phyloP scores from a whole-genome alignment of 495 filamentous ascomycete species.

The Pyrenula massariospora region DNA sequence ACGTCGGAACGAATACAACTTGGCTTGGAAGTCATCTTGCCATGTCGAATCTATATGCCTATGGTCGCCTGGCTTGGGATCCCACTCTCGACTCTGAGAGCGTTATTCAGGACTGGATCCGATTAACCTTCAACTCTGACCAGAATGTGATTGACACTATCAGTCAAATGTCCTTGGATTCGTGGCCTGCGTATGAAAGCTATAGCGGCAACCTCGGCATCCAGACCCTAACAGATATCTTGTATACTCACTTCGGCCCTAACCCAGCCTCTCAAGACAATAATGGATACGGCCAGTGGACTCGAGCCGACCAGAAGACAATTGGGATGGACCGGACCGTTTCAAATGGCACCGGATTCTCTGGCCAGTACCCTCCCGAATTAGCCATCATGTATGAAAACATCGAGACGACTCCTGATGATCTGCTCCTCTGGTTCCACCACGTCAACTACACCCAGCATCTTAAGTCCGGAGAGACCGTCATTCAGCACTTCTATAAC shows the following conservation, averaged over 20 bases:
- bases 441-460: slow-evolving; percentile 57
- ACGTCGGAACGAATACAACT: slow-evolving; percentile 53
- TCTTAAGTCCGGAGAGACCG: slow-evolving; percentile 53
- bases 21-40: slow-evolving; percentile 59
- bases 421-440: slow-evolving; percentile 66
- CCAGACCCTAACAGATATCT: slow-evolving; percentile 58
- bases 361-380: slow-evolving; percentile 54
- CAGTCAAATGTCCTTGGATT: slow-evolving; percentile 52
- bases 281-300: slow-evolving; percentile 67
- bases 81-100: slow-evolving; percentile 29
- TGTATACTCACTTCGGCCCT: slow-evolving; percentile 54
- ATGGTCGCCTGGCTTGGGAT: slow-evolving; percentile 54
- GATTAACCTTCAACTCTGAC: slow-evolving; percentile 50
- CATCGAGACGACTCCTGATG: slow-evolving; percentile 52
- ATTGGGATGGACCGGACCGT: slow-evolving; percentile 69
- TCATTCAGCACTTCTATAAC: slow-evolving; percentile 70
- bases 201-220: slow-evolving; percentile 62
- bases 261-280: slow-evolving; percentile 54
- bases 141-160: slow-evolving; percentile 42
- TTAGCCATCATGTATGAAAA: slow-evolving; percentile 45
- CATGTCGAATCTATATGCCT: slow-evolving; percentile 65
- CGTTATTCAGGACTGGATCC: slow-evolving; percentile 53
- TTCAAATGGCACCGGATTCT: slow-evolving; percentile 49
- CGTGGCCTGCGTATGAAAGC: slow-evolving; percentile 60
- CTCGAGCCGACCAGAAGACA: slow-evolving; percentile 41